Conservation (phyloP, 176 grass and related monocot species). For the Oryza meridionalis region DNA sequence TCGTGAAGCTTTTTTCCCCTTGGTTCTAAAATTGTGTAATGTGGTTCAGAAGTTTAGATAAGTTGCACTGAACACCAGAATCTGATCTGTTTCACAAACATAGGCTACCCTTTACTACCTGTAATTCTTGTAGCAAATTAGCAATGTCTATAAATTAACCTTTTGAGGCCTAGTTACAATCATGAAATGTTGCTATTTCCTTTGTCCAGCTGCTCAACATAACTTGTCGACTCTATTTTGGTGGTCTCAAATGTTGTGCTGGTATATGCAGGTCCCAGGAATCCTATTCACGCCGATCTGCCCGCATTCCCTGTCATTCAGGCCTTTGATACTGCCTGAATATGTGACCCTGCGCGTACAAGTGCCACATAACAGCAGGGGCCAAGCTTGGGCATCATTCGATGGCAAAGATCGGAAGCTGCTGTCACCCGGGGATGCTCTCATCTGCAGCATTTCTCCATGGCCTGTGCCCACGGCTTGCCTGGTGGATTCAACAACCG, state of each 20-base stretch:
- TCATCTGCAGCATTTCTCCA: conserved; percentile 91
- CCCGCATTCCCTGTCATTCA: conserved; percentile 89
- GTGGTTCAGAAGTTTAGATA: background rate
- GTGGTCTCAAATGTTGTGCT: conserved; percentile 7
- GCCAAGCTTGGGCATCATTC: conserved; percentile 88
- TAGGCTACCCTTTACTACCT: background rate
- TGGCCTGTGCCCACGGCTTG: conserved; percentile 94
- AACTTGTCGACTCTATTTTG: background rate
- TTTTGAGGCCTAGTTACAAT: background rate
- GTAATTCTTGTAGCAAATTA: background rate
- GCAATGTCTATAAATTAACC: background rate
- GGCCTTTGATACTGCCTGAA: conserved; percentile 87
- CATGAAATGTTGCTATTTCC: conserved; percentile 1
- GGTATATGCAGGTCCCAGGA: conserved; percentile 68
- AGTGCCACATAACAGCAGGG: conserved; percentile 88
- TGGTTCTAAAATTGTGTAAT: background rate
- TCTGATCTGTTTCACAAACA: background rate
- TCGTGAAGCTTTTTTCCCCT: background rate
- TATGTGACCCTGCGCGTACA: conserved; percentile 82
- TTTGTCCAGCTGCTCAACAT: background rate
- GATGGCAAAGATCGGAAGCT: conserved; percentile 90
- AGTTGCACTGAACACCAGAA: background rate
- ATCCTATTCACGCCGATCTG: conserved; percentile 99
- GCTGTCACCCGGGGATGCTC: conserved; percentile 73
- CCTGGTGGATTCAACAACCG: conserved; percentile 79